These are phyloP conservation scores for Globisporangium yorkense DNA, from an alignment of 352 stramenopile species.

Conservation along the genomic window DNA sequence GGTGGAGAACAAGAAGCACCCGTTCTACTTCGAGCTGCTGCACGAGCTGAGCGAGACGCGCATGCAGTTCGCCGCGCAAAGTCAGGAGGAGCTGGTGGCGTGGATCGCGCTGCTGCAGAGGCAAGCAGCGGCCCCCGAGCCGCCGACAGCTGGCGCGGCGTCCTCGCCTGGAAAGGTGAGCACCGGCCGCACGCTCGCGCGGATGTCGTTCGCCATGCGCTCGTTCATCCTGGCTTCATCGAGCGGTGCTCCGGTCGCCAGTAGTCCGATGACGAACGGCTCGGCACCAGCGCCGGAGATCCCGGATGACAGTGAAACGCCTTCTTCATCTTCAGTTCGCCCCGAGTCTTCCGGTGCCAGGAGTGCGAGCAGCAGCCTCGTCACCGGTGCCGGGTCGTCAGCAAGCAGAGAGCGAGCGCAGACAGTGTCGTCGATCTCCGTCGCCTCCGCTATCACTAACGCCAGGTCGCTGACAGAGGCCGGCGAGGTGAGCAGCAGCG, in stretches of 20 bases:
- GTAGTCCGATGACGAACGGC: not conserved
- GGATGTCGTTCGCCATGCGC: conserved; percentile 75
- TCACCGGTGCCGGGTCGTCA: not conserved
- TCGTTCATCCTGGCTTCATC: conserved; percentile 64
- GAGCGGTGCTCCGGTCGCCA: conserved; percentile 6
- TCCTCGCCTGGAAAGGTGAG: conserved; percentile 34
- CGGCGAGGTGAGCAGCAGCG: conserved; percentile 7
- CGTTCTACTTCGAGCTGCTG: conserved; percentile 76
- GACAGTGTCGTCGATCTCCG: conserved; percentile 2
- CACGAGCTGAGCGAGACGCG: conserved; percentile 70
- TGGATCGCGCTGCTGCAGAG: conserved; percentile 59
- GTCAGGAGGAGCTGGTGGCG: conserved; percentile 44
- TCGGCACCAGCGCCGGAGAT: conserved; percentile 1
- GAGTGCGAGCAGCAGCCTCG: not conserved
- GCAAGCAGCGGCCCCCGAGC: conserved; percentile 37
- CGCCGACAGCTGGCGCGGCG: conserved; percentile 18
- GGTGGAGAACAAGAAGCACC: conserved; percentile 59
- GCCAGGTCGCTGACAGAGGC: conserved; percentile 2
- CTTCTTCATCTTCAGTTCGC: not conserved
- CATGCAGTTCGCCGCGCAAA: conserved; percentile 70
- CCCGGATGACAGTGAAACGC: conserved; percentile 12
- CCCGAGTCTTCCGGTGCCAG: not conserved
- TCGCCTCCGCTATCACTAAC: not conserved
- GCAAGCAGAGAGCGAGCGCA: conserved; percentile 4
- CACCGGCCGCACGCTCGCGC: conserved; percentile 36